phyloP scores from a whole-genome alignment of 1,139 yeast genomes.

The Pichia cactophila region DNA sequence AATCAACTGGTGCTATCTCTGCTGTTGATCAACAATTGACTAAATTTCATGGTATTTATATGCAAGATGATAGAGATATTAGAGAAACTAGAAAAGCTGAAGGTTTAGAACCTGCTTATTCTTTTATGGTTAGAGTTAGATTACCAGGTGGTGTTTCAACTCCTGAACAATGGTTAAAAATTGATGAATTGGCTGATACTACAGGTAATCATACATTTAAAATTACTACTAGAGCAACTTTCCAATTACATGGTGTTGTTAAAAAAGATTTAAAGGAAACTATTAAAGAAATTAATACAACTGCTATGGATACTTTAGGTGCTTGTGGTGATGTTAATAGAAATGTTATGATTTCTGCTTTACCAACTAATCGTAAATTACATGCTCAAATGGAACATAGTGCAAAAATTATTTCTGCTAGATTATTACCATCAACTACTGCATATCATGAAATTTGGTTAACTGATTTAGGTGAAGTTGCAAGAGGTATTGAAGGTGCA shows the following conservation, averaged over 20 bases:
- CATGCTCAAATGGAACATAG: slow-evolving; percentile 65
- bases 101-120: slow-evolving; percentile 91
- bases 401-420: slow-evolving; percentile 67
- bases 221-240: slow-evolving; percentile 94
- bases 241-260: slow-evolving; percentile 92
- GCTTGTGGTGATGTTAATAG: slow-evolving; percentile 99
- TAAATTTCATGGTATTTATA: slow-evolving; percentile 95
- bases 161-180: slow-evolving; percentile 79
- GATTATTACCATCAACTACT: slow-evolving; percentile 81
- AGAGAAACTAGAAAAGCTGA: slow-evolving; percentile 87
- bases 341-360: slow-evolving; percentile 86
- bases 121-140: slow-evolving; percentile 95
- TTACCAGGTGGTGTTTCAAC: slow-evolving; percentile 90
- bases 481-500: slow-evolving; percentile 53
- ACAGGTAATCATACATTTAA: slow-evolving; percentile 93
- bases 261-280: slow-evolving; percentile 86
- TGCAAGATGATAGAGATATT: slow-evolving; percentile 97
- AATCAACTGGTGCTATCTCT: slow-evolving; percentile 82
- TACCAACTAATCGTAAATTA: slow-evolving; percentile 76
- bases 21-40: slow-evolving; percentile 94
- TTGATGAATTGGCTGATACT: slow-evolving; percentile 74
- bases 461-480: slow-evolving; percentile 66
- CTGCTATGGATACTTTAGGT: slow-evolving; percentile 87
- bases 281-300: slow-evolving; percentile 87
- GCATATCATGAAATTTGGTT: slow-evolving; percentile 98